Conservation (phyloP, 495 filamentous ascomycete genomes). For the Penicillium psychrofluorescens region DNA sequence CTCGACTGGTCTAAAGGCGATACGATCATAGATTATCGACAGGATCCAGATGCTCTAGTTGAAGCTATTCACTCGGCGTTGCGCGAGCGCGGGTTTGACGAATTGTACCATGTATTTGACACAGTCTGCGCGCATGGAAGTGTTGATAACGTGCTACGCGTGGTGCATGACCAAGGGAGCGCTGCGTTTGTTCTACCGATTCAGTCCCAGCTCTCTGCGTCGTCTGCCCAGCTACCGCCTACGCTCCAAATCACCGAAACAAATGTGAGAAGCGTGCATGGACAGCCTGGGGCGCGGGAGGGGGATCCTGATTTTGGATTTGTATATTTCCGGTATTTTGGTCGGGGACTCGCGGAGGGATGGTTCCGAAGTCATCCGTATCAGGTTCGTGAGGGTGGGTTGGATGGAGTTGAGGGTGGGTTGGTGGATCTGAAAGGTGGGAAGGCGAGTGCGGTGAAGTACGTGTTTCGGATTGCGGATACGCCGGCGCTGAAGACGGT, state of each 20-base stretch:
- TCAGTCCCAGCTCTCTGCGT: slow-evolving; percentile 14
- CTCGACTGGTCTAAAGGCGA: slow-evolving; percentile 58
- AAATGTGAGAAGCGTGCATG: slow-evolving; percentile 5
- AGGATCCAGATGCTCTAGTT: slow-evolving; percentile 1
- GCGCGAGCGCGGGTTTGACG: not conserved
- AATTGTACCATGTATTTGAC: slow-evolving; percentile 44
- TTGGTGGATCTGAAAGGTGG: slow-evolving; percentile 52
- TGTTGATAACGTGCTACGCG: slow-evolving; percentile 2
- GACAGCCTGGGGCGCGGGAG: slow-evolving; percentile 11
- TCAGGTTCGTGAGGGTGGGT: slow-evolving; percentile 47
- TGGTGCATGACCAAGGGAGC: slow-evolving; percentile 15
- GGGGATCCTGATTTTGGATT: slow-evolving; percentile 47
- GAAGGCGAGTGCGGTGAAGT: slow-evolving; percentile 55
- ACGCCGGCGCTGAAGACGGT: slow-evolving; percentile 31
- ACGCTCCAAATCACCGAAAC: slow-evolving; percentile 6
- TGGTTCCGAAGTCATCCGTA: slow-evolving; percentile 52
- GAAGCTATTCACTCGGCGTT: not conserved
- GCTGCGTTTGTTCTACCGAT: slow-evolving; percentile 45
- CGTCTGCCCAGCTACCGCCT: not conserved
- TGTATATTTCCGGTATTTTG: slow-evolving; percentile 41
- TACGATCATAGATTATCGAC: slow-evolving; percentile 57
- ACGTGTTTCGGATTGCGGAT: slow-evolving; percentile 56
- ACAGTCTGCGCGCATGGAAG: slow-evolving; percentile 45
- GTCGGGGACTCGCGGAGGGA: slow-evolving; percentile 38
- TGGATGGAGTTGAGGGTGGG: slow-evolving; percentile 46